These are phyloP conservation scores for Neurospora sp. DNA, from an alignment of 2,329 filamentous ascomycete genomes.

Conservation along the genomic window DNA sequence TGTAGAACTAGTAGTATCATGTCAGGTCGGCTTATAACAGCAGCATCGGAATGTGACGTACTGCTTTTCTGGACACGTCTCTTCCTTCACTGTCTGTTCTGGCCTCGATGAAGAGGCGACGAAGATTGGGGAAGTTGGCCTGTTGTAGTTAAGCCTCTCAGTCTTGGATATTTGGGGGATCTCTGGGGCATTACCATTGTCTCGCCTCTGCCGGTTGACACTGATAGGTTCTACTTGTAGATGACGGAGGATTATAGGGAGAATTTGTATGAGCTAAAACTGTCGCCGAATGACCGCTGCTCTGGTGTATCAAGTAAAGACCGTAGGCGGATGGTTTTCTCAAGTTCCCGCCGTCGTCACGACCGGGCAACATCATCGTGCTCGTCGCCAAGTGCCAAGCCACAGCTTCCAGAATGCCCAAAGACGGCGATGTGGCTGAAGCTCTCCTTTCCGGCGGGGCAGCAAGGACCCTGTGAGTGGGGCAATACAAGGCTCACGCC, in stretches of 20 bases:
- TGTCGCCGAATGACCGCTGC: not conserved
- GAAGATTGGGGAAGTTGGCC: conserved; percentile 84
- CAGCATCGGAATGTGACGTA: conserved; percentile 34
- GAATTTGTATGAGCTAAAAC: not conserved
- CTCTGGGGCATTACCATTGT: not conserved
- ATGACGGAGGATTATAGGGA: not conserved
- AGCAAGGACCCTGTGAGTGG: not conserved
- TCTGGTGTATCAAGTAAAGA: not conserved
- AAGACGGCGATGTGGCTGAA: not conserved
- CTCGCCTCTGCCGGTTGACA: not conserved
- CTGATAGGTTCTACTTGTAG: not conserved
- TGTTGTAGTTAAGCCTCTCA: conserved; percentile 21
- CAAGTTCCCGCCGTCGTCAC: not conserved
- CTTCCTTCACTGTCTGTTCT: conserved; percentile 89
- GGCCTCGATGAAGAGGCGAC: conserved; percentile 89
- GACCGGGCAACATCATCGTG: not conserved
- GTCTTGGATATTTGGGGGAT: not conserved
- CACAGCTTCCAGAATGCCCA: not conserved
- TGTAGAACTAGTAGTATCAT: conserved; percentile 74
- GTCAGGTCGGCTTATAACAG: conserved; percentile 2
- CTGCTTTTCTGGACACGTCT: conserved; percentile 85
- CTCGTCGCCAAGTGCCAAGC: not conserved
- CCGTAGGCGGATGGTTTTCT: not conserved
- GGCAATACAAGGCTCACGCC: not conserved
- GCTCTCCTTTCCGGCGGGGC: not conserved